phyloP scores from a whole-genome alignment of 2,329 filamentous ascomycete species.

The Ophiostoma montium region DNA sequence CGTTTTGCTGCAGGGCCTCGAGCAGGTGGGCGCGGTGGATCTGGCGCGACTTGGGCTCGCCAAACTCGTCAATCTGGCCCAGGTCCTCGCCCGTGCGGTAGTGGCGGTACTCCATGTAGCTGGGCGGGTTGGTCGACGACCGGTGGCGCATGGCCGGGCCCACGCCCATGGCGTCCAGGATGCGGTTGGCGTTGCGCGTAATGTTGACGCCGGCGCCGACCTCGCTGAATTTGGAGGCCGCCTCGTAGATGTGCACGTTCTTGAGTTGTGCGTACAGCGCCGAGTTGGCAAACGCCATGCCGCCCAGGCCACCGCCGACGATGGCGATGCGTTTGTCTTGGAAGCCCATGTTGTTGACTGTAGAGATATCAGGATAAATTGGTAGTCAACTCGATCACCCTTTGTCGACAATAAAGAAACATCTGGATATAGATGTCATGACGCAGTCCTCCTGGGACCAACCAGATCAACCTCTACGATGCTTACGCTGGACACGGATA shows the following conservation, averaged over 20 bases:
- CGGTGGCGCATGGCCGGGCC: constrained; percentile 15
- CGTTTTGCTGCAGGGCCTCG: constrained; percentile 5
- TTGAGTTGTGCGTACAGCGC: constrained; percentile 15
- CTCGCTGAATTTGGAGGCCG: constrained; percentile 21
- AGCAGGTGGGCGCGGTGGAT: constrained; percentile 12
- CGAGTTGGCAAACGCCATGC: constrained; percentile 19
- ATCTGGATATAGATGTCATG: too few species aligned
- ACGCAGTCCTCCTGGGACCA: too few species aligned
- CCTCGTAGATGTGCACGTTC: constrained; percentile 22
- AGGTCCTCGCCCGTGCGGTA: constrained; percentile 18
- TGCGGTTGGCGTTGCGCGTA: constrained; percentile 19
- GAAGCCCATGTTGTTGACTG: constrained; percentile 9
- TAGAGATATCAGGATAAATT: neutral
- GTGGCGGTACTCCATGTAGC: constrained; percentile 19
- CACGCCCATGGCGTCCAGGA: constrained; percentile 20
- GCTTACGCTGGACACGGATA: too few species aligned
- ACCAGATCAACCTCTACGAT: too few species aligned
- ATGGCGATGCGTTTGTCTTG: constrained; percentile 18
- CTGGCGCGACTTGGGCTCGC: constrained; percentile 10
- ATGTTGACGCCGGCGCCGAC: constrained; percentile 23
- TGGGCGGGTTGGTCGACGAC: constrained; percentile 9
- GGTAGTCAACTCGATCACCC: too few species aligned
- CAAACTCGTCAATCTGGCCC: constrained; percentile 12
- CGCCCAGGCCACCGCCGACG: constrained; percentile 26
- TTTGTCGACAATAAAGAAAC: neutral